These are phyloP conservation scores for Leptomonas seymouri DNA, from an alignment of 208 protist species.

Conservation along the genomic window DNA sequence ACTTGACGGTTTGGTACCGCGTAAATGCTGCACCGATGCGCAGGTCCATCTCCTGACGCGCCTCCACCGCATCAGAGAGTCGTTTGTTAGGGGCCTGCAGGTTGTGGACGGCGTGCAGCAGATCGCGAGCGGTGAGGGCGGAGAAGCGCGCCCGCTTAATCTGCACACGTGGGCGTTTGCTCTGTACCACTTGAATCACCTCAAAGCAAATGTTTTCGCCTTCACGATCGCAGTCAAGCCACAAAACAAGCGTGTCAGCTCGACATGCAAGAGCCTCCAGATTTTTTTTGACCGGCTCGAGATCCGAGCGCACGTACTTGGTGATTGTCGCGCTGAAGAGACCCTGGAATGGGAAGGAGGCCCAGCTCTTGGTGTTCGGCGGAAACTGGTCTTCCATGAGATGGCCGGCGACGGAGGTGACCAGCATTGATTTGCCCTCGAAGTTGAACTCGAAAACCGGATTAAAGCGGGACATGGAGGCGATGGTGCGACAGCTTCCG, in stretches of 20 bases:
- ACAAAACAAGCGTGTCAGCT: constrained; percentile 89
- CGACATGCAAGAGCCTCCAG: constrained; percentile 65
- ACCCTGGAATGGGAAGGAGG: constrained; percentile 74
- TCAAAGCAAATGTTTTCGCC: constrained; percentile 99
- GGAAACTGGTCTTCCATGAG: constrained; percentile 95
- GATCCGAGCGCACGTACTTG: constrained; percentile 80
- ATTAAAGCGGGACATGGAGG: constrained; percentile 73
- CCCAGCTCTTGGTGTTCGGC: constrained; percentile 83
- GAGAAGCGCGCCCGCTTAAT: constrained; percentile 93
- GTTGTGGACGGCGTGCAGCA: constrained; percentile 80
- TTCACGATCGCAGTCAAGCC: constrained; percentile 97
- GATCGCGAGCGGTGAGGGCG: constrained; percentile 85
- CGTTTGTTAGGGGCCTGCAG: constrained; percentile 86
- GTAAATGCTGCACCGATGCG: constrained; percentile 97
- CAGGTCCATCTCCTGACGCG: constrained; percentile 96
- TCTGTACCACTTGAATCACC: constrained; percentile 82
- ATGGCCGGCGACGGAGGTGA: constrained; percentile 98
- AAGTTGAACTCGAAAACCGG: constrained; percentile 85
- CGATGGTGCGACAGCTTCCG: constrained; percentile 40
- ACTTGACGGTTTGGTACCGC: constrained; percentile 90
- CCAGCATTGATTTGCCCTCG: constrained; percentile 84
- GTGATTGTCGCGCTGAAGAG: constrained; percentile 91
- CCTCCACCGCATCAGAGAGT: constrained; percentile 94
- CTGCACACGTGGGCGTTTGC: constrained; percentile 47
- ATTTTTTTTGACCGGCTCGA: constrained; percentile 80